Base-by-base conservation (phyloP, 75 land plant genomes). In the Chamaecyparis obtusa region DNA sequence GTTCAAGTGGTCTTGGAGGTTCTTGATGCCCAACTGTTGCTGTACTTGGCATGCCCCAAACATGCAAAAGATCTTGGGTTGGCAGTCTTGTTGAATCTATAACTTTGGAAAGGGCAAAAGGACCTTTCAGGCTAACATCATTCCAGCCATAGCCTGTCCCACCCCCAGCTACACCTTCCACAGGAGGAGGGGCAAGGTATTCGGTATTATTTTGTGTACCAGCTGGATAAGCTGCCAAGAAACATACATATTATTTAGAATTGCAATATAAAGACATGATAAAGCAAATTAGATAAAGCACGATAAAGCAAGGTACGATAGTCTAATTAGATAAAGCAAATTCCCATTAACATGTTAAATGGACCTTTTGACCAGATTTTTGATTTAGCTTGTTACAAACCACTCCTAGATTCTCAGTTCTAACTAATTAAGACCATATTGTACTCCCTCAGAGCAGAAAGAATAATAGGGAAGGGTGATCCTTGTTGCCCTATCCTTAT, bases 141-240 rank as follows among this genome's bases (percentile, higher is more conserved):
- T 86, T 91, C 99, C 99, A 98, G 17, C 99, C 99, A 90, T 98
- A 98, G 3, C 96, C 93, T 75, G 99, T 98, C 74, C 99, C 99
- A 54, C 99, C 99, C 16, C 99, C 99, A 56, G 94, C 91, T 83
- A 98, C 96, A 75, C 99, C 99, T 87, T 98, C 99, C 3, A 98
- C 95, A 0, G 99, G 99, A 36, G 99, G 99, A 84, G 85, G 85
- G 16, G 85, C 85, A 3, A 54, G 64, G 51, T 84, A 84, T 84
- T 84, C 85, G 8, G 41, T 60, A 55, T 84, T 84, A 32, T 33
- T 84, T 32, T 84, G 85, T 19, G 27, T 35, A 19, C 85, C 64
- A 84, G 41, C 55, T 84, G 85, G 13, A 84, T 56, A 55, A 39
- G 64, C 37, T 33, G 67, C 39, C 35, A 84, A 55, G 15, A 72